Evolutionary conservation across 1,284 basidiomycete genomes (phyloP).

Genomic region (Coniferiporia weirii): DNA sequence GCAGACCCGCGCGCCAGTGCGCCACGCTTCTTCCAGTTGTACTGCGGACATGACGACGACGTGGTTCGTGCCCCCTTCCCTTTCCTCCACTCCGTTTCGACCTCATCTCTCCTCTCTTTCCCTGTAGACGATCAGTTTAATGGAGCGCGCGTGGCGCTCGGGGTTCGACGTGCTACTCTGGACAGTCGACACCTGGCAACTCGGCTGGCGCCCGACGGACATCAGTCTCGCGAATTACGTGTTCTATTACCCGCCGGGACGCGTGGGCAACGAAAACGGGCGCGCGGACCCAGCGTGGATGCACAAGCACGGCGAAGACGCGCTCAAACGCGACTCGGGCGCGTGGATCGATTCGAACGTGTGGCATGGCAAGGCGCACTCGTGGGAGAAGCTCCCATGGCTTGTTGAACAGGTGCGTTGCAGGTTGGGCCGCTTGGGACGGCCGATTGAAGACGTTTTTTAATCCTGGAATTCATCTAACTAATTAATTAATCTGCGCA

Average conservation of each 20-base stretch:
- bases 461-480: too few species aligned
- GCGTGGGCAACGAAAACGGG: constrained; percentile 44
- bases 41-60: constrained; percentile 54
- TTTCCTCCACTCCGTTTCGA: too few species aligned
- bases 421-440: too few species aligned
- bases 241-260: constrained; percentile 37
- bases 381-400: constrained; percentile 51
- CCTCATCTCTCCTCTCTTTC: background rate
- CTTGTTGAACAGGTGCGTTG: constrained; percentile 36
- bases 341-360: constrained; percentile 51
- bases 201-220: constrained; percentile 57
- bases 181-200: constrained; percentile 56
- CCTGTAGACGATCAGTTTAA: constrained; percentile 37
- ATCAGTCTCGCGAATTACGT: constrained; percentile 48
- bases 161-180: constrained; percentile 50
- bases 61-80: constrained; percentile 29
- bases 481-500: constrained; percentile 20
- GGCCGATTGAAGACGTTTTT: too few species aligned
- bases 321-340: constrained; percentile 37
- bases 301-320: constrained; percentile 40
- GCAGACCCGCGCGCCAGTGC: constrained; percentile 31
- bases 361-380: constrained; percentile 55
- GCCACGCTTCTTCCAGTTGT: constrained; percentile 56
- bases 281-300: constrained; percentile 51
- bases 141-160: constrained; percentile 43